Conservation (phyloP, 148 eudicot species). For the Chenopodium suecicum region DNA sequence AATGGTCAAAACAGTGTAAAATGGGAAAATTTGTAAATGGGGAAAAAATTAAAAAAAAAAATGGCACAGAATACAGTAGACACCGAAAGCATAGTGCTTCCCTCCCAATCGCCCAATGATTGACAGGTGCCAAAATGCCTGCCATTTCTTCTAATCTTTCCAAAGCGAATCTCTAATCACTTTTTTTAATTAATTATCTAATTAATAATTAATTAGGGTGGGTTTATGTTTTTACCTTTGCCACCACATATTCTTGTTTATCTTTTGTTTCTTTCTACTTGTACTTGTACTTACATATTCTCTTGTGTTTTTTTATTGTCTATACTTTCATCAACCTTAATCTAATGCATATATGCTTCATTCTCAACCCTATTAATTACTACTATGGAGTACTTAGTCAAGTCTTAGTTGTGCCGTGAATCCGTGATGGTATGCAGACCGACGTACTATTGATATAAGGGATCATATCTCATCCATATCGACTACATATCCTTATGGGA, state of each 20-base stretch:
- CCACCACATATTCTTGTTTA: background rate
- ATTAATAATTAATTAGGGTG: too few species aligned
- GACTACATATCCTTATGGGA: too few species aligned
- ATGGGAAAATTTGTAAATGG: slow-evolving; percentile 18
- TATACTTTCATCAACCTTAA: background rate
- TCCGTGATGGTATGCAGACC: too few species aligned
- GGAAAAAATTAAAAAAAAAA: slow-evolving; percentile 7
- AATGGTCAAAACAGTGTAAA: slow-evolving; percentile 13
- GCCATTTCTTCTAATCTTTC: slow-evolving; percentile 23
- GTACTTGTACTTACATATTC: background rate
- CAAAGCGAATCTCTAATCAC: slow-evolving; percentile 28
- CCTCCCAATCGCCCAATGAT: slow-evolving; percentile 31
- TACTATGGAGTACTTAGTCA: too few species aligned
- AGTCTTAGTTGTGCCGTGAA: too few species aligned
- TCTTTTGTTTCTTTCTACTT: background rate
- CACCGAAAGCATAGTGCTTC: slow-evolving; percentile 28
- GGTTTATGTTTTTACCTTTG: background rate
- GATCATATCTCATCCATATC: too few species aligned
- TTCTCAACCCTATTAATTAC: too few species aligned
- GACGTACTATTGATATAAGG: too few species aligned
- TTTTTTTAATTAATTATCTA: too few species aligned
- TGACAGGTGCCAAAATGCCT: slow-evolving; percentile 33
- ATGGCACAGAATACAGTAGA: slow-evolving; percentile 17
- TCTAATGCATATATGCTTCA: too few species aligned
- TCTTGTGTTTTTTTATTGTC: background rate